These are phyloP conservation scores for Monosporascus sp. DNA, from an alignment of 2,329 filamentous ascomycete species.

Conservation along the genomic window DNA sequence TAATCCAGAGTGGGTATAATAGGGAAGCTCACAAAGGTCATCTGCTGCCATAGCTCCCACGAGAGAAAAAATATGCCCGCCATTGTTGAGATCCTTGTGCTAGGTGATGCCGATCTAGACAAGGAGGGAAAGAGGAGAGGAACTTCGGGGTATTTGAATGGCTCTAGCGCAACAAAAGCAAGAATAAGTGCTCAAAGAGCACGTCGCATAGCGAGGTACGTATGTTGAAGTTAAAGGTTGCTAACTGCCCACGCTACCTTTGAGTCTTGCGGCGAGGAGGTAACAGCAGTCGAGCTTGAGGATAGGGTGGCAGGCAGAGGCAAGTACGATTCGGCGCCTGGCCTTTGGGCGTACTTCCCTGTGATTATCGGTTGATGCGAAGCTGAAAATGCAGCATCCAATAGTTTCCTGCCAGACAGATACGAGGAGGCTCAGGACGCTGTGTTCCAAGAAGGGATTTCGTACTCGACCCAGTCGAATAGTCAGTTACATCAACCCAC, in stretches of 20 bases:
- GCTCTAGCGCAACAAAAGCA: neutral
- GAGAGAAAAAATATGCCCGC: slow-evolving; percentile 53
- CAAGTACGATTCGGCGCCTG: neutral
- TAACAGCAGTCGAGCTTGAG: no score
- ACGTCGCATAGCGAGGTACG: neutral
- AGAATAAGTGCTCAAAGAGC: slow-evolving; percentile 1
- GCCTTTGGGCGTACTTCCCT: neutral
- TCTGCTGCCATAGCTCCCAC: slow-evolving; percentile 83
- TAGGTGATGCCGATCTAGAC: slow-evolving; percentile 13
- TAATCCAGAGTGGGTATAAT: neutral
- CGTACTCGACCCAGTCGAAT: neutral
- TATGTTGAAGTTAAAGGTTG: neutral
- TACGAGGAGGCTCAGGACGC: neutral
- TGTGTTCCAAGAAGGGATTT: neutral
- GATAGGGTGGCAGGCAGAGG: neutral
- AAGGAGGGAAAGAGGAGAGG: slow-evolving; percentile 8
- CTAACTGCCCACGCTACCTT: neutral
- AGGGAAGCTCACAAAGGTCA: slow-evolving; percentile 69
- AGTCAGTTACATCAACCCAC: neutral
- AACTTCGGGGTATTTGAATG: neutral
- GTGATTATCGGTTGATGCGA: neutral
- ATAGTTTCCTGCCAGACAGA: neutral
- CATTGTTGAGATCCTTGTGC: slow-evolving; percentile 26
- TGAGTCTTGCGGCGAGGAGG: neutral
- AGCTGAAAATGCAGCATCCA: neutral